Evolutionary conservation across 805 yeast species (phyloP).

Genomic region (Sugiyamaella chiloensis): DNA sequence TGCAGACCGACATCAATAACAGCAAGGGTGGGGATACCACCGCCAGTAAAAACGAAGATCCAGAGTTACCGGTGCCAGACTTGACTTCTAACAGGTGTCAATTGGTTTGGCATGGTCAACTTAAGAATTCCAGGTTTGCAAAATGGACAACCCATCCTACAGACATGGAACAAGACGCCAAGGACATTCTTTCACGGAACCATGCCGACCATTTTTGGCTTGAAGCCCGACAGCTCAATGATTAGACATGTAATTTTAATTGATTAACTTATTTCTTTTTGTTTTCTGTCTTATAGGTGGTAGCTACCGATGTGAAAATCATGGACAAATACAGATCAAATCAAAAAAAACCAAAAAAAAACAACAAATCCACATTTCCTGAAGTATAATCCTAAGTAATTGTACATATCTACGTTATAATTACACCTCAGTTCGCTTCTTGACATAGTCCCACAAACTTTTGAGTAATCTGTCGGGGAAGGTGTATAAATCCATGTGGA

Average conservation of each 20-base stretch:
- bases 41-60: not conserved
- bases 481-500: constrained; percentile 92
- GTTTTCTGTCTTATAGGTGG: no score
- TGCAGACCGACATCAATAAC: constrained; percentile 20
- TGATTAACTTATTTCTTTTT: no score
- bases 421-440: constrained; percentile 49
- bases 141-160: constrained; percentile 68
- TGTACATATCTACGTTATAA: constrained; percentile 4
- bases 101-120: constrained; percentile 70
- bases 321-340: not conserved
- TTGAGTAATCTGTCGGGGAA: constrained; percentile 86
- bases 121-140: constrained; percentile 51
- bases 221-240: constrained; percentile 28
- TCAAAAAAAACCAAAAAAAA: no score
- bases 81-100: constrained; percentile 44
- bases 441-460: constrained; percentile 92
- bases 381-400: no score
- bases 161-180: constrained; percentile 48
- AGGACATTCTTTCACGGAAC: constrained; percentile 47
- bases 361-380: not conserved
- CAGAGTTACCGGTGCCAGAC: constrained; percentile 29
- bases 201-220: constrained; percentile 61
- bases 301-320: no score
- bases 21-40: constrained; percentile 17
- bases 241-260: no score